These are phyloP conservation scores for Pseudocercospora musae DNA, from an alignment of 2,329 filamentous ascomycete species.

Conservation along the genomic window DNA sequence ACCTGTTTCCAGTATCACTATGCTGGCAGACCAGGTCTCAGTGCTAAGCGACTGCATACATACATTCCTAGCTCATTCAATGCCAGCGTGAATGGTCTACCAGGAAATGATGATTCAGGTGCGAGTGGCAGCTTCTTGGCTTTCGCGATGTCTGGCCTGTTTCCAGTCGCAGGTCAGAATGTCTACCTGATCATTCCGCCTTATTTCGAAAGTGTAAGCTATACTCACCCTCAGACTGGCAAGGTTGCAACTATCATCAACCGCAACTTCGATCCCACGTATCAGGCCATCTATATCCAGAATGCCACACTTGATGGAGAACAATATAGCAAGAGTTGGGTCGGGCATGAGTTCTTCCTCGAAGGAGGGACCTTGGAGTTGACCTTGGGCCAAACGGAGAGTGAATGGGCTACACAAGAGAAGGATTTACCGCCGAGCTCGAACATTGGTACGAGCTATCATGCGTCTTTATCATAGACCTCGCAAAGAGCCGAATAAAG, in stretches of 20 bases:
- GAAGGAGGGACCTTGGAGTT: conserved; percentile 23
- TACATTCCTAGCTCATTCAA: conserved; percentile 26
- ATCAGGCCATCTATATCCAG: conserved; percentile 29
- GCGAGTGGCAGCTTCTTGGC: conserved; percentile 24
- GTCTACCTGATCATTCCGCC: conserved; percentile 25
- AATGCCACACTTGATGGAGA: conserved; percentile 23
- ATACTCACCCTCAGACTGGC: conserved; percentile 24
- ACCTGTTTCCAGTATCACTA: conserved; percentile 46
- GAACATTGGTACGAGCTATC: background rate
- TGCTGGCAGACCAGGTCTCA: conserved; percentile 38
- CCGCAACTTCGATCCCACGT: conserved; percentile 36
- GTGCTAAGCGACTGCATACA: conserved; percentile 19
- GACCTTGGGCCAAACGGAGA: conserved; percentile 20
- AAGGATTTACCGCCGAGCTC: conserved; percentile 33
- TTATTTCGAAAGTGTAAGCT: conserved; percentile 24
- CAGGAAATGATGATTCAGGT: conserved; percentile 26
- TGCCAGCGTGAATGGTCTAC: conserved; percentile 15
- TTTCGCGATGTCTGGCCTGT: conserved; percentile 26
- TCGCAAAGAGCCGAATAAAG: too few relatives aligned
- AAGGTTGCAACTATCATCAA: conserved; percentile 22
- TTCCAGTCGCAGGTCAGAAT: conserved; percentile 24
- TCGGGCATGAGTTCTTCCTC: conserved; percentile 27
- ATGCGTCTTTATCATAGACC: background rate
- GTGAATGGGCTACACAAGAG: conserved; percentile 22
- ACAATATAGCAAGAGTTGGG: conserved; percentile 24